phyloP scores from a whole-genome alignment of 306 rosid species.

The Vicia villosa region DNA sequence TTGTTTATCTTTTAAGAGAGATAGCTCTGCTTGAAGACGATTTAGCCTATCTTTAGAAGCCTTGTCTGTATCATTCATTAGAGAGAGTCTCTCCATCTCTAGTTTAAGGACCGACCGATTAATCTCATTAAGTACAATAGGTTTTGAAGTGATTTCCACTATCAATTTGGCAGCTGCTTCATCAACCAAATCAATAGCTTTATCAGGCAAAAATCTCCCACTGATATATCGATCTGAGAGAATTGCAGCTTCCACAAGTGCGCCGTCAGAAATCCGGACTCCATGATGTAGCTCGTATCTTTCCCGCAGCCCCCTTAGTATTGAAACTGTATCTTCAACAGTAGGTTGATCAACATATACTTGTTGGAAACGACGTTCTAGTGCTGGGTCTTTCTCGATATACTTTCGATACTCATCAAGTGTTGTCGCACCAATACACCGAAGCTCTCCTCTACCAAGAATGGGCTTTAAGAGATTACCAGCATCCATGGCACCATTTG shows the following conservation, averaged over 20 bases:
- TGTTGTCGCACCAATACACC: no score
- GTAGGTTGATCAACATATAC: constrained; percentile 49
- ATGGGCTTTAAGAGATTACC: no score
- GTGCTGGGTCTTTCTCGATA: no score
- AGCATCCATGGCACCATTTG: constrained; percentile 97
- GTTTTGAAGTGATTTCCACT: no score
- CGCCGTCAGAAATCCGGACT: constrained; percentile 92
- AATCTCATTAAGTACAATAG: no score
- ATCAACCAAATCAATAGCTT: no score
- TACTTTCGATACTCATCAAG: no score
- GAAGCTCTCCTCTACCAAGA: no score
- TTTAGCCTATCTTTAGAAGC: constrained; percentile 82
- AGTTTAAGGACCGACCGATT: no score
- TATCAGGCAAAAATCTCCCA: constrained; percentile 52
- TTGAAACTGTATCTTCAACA: constrained; percentile 82
- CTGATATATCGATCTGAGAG: constrained; percentile 92
- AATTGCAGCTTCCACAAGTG: no score
- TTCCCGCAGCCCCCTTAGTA: constrained; percentile 86
- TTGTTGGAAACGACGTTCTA: no score
- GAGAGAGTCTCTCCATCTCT: background rate
- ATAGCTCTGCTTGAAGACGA: constrained; percentile 84
- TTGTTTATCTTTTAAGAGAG: constrained; percentile 81
- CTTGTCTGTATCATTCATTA: constrained; percentile 82
- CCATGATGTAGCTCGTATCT: constrained; percentile 96
- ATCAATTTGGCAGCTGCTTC: no score